Evolutionary conservation across 768 basidiomycete genomes (phyloP).

Genomic region (Candolleomyces aberdarensis): DNA sequence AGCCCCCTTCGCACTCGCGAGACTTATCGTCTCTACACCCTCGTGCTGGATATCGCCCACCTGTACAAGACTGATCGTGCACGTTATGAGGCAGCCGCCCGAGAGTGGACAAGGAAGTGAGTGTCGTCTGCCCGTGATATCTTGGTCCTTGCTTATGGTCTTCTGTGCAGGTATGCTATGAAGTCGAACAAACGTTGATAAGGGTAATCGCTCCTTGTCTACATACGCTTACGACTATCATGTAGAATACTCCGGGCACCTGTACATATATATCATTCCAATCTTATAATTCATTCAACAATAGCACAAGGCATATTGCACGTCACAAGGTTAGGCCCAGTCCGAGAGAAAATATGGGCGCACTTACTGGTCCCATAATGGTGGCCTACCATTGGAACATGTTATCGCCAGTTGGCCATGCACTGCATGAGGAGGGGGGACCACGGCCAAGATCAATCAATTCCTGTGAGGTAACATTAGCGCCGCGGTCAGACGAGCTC

Average conservation of each 20-base stretch:
- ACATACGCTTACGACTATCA: slow-evolving; percentile 38
- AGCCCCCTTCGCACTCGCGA: too few relatives aligned
- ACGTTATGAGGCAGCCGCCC: slow-evolving; percentile 95
- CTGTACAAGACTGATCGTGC: slow-evolving; percentile 98
- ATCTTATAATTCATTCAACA: too few relatives aligned
- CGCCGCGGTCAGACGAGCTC: slow-evolving; percentile 11
- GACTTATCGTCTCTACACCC: slow-evolving; percentile 26
- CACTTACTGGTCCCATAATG: slow-evolving; percentile 96
- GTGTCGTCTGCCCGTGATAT: slow-evolving; percentile 23
- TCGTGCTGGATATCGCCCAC: slow-evolving; percentile 98
- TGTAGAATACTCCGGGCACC: slow-evolving; percentile 36
- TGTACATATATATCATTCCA: slow-evolving; percentile 1
- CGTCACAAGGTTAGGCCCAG: slow-evolving; percentile 27
- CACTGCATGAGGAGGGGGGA: slow-evolving; percentile 99
- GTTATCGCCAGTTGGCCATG: slow-evolving; percentile 96
- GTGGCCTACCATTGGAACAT: slow-evolving; percentile 99
- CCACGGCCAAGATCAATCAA: slow-evolving; percentile 98
- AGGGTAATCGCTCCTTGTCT: not conserved
- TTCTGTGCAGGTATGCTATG: slow-evolving; percentile 34
- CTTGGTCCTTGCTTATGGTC: slow-evolving; percentile 3
- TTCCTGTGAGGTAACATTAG: slow-evolving; percentile 58
- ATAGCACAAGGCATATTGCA: too few relatives aligned
- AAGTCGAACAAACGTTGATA: slow-evolving; percentile 11
- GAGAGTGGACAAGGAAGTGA: slow-evolving; percentile 99
- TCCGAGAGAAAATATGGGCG: slow-evolving; percentile 2